Evolutionary conservation across 2,329 filamentous ascomycete genomes (phyloP), one percentile per base, ranked within the genome.

Genomic region (Aspergillus thermomutatus): DNA sequence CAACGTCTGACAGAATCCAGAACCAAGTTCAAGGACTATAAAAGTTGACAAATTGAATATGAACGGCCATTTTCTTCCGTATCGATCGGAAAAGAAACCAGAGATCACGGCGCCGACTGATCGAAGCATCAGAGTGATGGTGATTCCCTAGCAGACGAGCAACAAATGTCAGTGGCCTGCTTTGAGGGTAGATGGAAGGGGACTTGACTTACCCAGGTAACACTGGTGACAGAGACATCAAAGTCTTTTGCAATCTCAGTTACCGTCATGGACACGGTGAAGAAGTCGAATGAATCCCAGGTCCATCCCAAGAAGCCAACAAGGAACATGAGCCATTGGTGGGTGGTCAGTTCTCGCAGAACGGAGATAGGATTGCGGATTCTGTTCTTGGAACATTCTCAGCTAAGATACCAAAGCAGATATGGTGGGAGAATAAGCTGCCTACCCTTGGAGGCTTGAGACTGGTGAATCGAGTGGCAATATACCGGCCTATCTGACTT

Each of bases 241-340:
- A 37, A 37, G 31, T 37, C 31, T 17, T 37, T 17, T 37, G 31
- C 31, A n/a, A 37, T 37, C 31, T 37, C 31, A 37, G 31, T 37
- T 6, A n/a, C 31, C 5, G 31, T 37, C 31, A 37, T 75, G 1
- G 82, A 84, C 26, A 87, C 84, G 48, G 83, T 86, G 69, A 87
- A 86, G 74, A 87, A 88, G 69, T 88, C 86, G 61, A 87, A 87
- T 3, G 85, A 79, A 66, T 87, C 84, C 83, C 83, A 85, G 0
- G 81, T 81, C 82, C 84, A 75, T 4, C 61, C 68, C 10, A 64
- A 31, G 49, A 68, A 65, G 7, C 66, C 68, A 25, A 59, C 66
- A 2, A 77, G 67, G 66, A 82, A 82, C 69, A 81, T 80, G 23
- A 82, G 71, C 80, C 80, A 82, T 73, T 82, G 79, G 50, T 80